Conservation (phyloP, 164 flowering plant genomes). For the Hamamelis virginiana region DNA sequence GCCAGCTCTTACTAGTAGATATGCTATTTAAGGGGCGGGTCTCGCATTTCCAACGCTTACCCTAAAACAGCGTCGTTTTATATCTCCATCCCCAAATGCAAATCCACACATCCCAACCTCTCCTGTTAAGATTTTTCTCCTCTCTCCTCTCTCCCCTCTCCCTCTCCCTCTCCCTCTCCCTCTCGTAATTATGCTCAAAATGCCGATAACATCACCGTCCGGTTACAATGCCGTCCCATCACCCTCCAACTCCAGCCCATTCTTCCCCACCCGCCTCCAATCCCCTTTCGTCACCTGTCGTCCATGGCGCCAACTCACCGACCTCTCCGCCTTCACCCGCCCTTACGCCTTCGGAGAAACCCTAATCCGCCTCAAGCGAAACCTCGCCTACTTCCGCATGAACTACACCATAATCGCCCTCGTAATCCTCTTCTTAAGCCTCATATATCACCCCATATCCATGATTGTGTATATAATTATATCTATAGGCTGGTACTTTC, state of each 20-base stretch:
- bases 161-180: background rate
- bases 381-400: slow-evolving; percentile 35
- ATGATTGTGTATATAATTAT: slow-evolving; percentile 30
- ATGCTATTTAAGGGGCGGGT: too few relatives aligned
- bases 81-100: too few relatives aligned
- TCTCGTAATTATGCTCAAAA: background rate
- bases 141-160: background rate
- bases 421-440: slow-evolving; percentile 32
- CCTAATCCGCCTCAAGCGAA: slow-evolving; percentile 19
- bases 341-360: slow-evolving; percentile 37
- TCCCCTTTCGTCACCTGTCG: slow-evolving; percentile 27
- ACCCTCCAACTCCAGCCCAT: background rate
- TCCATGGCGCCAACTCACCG: slow-evolving; percentile 35
- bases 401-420: slow-evolving; percentile 35
- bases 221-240: background rate
- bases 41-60: too few relatives aligned
- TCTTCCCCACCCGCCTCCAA: background rate
- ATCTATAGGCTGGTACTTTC: slow-evolving; percentile 34
- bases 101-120: too few relatives aligned
- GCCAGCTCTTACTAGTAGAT: too few relatives aligned
- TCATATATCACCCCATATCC: slow-evolving; percentile 41
- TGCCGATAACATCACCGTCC: background rate
- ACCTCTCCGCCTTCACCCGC: slow-evolving; percentile 27
- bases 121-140: too few relatives aligned
- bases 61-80: too few relatives aligned